Evolutionary conservation across 768 basidiomycete species (phyloP), one percentile per base, ranked within the genome.

Genomic region (Mycena capillaripes): DNA sequence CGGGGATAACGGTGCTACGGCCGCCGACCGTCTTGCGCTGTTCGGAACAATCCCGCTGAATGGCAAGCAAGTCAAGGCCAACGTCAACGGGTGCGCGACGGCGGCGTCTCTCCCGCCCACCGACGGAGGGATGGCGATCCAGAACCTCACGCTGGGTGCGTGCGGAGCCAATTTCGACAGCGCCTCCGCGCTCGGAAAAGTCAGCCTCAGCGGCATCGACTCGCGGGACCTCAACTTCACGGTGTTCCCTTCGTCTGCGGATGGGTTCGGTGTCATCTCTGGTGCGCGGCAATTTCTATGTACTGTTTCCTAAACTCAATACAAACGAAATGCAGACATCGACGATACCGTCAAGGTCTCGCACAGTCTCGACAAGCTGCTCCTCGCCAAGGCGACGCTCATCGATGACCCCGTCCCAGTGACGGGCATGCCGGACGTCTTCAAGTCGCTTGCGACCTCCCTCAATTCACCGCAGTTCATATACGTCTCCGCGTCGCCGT

Each of bases 351-450:
- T 87, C 46, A 87, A 87, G 71, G 74, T 86, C 17, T 82, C 85
- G 0, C 77, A 86, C 66, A 83, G 81, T 25, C 81, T 85, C 32
- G 78, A 86, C 73, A 82, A 74, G 38, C 63, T 78, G 4, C 75
- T 78, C 32, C 75, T 83, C n/a, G 72, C 82, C 46, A 79, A 84
- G 70, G 74, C 84, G 21, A 86, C 85, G 8, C 78, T 86, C 44
- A 75, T 86, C 52, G 84, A 86, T 25, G 79, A 82, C 53, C 85
- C 85, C 4, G 73, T 76, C 32, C 78, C 84, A 12, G 85, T 87
- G 11, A 11, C 81, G n/a, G 86, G 85, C n/a, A 87, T 87, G 86
- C 85, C 86, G 1, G 80, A 82, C 46, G 78, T 87, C n/a, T 87
- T 83, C 73, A 74, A 75, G 4, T 82, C 83, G 4, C 82, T 86